Percentiles rank a stretch among this genome's conserved stretches.
Conservation (phyloP, 2,329 filamentous ascomycete species). For the Cladosporium sp. region DNA sequence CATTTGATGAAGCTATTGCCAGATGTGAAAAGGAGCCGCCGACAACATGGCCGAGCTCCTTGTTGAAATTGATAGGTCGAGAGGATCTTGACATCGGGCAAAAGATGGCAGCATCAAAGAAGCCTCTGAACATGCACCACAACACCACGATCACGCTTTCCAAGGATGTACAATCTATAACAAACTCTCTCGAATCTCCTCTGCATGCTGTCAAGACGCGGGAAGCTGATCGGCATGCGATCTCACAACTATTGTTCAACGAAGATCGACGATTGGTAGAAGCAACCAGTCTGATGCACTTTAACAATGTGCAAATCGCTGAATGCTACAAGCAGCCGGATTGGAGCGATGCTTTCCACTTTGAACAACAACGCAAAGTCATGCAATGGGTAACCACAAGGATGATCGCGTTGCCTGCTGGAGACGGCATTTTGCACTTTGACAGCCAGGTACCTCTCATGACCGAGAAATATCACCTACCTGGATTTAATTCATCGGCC, state of each 20-base stretch:
- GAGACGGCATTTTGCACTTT: conserved; percentile 82
- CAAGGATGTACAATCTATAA: conserved; percentile 76
- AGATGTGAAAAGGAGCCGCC: conserved; percentile 79
- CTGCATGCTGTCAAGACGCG: conserved; percentile 71
- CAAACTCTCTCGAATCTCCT: conserved; percentile 60
- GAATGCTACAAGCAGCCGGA: conserved; percentile 69
- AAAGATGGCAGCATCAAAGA: background rate
- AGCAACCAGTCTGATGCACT: conserved; percentile 79
- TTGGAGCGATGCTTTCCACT: conserved; percentile 79
- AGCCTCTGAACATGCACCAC: background rate
- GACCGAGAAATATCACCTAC: conserved; percentile 85
- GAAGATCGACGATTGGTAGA: conserved; percentile 88
- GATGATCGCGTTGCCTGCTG: conserved; percentile 83
- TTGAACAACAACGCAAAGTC: conserved; percentile 88
- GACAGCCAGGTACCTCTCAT: conserved; percentile 81
- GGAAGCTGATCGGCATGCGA: conserved; percentile 70
- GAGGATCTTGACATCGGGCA: conserved; percentile 59
- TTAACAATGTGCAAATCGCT: conserved; percentile 73
- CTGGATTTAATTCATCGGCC: conserved; percentile 87
- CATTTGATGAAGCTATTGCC: conserved; percentile 79
- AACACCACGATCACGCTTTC: background rate
- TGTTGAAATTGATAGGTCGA: conserved; percentile 73
- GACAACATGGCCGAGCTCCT: conserved; percentile 64
- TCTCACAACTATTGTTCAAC: conserved; percentile 83
- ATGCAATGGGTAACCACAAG: conserved; percentile 81